Base-by-base conservation (phyloP, 176 grass and related monocot species). In the Zoysia japonica region DNA sequence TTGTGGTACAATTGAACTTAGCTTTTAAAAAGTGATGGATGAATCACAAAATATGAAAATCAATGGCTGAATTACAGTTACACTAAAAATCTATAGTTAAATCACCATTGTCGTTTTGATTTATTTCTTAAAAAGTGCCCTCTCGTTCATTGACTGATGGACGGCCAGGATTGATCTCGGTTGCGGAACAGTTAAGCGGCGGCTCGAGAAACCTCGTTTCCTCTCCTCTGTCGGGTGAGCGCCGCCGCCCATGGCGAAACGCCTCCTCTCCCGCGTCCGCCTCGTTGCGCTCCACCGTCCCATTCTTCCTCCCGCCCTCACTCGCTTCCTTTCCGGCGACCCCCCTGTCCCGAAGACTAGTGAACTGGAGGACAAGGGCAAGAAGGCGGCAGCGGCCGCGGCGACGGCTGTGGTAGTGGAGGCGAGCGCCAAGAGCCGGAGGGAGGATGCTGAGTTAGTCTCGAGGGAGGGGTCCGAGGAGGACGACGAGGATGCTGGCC, bases 181-280 rank as follows among this genome's bases (percentile, higher is more conserved):
- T 28, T 28, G 28, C 28, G 28, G 28, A 28, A 28, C 28, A 28
- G 28, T 28, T 28, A 28, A 28, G 28, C 28, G 28, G 28, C 28
- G 28, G 28, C 28, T 28, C 28, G 28, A 28, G 64, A 79, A 79
- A 48, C 77, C 77, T 79, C 64, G 39, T 35, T 3, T 43, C 37
- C 17, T 36, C 20, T 5, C 50, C 63, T n/a, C 59, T 54, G 36
- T 8, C 13, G 9, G 51, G 4, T 9, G 16, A 11, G 1, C 15
- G 68, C 16, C 5, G 46, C 13, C 41, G 55, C 64, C 61, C 53
- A 92, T 92, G 92, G 92, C 88, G 71, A 98, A 87, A 79, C 83
- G 82, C 43, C 85, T 97, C 10, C 85, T 97, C 65, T 80, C 81
- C 69, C 61, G 78, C 64, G 51, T 78, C 65, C 70, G 62, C 42